Evolutionary conservation across 1,284 basidiomycete species (phyloP).

Genomic region (Vanrija pseudolonga): DNA sequence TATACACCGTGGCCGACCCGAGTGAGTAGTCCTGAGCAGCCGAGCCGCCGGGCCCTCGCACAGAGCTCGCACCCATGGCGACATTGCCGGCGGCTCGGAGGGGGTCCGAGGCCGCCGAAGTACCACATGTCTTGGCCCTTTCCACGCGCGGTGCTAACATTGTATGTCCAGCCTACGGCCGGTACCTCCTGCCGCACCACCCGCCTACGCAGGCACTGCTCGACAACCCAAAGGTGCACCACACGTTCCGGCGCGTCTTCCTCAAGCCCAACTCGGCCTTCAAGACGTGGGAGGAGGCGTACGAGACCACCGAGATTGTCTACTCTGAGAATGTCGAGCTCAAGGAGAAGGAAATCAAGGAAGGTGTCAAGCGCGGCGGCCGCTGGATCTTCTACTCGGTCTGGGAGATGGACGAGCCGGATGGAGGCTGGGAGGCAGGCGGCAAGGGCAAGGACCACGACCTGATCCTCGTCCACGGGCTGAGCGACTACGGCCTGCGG

Average conservation of each 20-base stretch:
- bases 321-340: slow-evolving; percentile 44
- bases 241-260: slow-evolving; percentile 43
- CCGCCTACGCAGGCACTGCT: slow-evolving; percentile 37
- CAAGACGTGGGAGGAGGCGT: slow-evolving; percentile 28
- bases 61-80: too few species aligned
- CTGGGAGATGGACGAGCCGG: slow-evolving; percentile 43
- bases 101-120: too few species aligned
- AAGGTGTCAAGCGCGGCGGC: slow-evolving; percentile 31
- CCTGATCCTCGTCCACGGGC: slow-evolving; percentile 47
- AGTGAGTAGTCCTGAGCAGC: slow-evolving; percentile 27
- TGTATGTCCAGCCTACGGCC: slow-evolving; percentile 46
- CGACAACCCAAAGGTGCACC: slow-evolving; percentile 31
- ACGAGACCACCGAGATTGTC: slow-evolving; percentile 40
- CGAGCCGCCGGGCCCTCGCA: too few species aligned
- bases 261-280: slow-evolving; percentile 32
- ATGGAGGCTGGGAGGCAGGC: slow-evolving; percentile 39
- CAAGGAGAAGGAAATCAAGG: slow-evolving; percentile 33
- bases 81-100: too few species aligned
- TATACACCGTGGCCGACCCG: slow-evolving; percentile 41
- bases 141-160: background rate
- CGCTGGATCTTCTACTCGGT: slow-evolving; percentile 49
- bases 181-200: slow-evolving; percentile 38
- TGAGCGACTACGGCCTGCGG: slow-evolving; percentile 49
- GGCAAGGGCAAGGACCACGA: slow-evolving; percentile 42
- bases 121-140: background rate